phyloP scores from a whole-genome alignment of 345 rosid species.

The Salix viminalis region DNA sequence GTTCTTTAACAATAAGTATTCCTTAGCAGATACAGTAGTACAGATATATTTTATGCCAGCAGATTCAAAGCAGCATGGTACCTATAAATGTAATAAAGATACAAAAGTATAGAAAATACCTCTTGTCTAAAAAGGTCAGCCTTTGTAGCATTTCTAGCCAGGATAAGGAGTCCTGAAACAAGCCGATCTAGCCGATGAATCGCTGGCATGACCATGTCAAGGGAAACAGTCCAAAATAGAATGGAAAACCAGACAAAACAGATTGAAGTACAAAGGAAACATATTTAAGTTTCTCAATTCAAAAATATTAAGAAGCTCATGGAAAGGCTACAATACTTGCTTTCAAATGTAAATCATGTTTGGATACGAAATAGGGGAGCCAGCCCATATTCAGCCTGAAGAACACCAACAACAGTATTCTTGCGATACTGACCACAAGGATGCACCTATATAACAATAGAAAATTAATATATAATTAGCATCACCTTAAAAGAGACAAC shows the following conservation, averaged over 20 bases:
- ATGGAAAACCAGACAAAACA: background rate
- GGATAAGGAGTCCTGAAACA: constrained; percentile 86
- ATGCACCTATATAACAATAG: constrained; percentile 55
- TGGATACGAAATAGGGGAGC: constrained; percentile 87
- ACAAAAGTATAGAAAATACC: constrained; percentile 31
- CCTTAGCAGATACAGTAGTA: background rate
- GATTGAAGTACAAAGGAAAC: background rate
- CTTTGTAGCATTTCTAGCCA: constrained; percentile 75
- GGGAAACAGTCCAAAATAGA: constrained; percentile 20
- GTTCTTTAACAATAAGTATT: background rate
- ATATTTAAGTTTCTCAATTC: background rate
- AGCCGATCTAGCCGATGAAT: constrained; percentile 82
- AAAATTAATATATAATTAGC: background rate
- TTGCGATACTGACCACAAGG: constrained; percentile 96
- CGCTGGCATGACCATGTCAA: constrained; percentile 47
- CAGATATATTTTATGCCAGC: background rate
- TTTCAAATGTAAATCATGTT: background rate
- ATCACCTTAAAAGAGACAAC: background rate
- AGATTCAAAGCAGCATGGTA: background rate
- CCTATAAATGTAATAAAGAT: background rate
- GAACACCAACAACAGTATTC: constrained; percentile 93
- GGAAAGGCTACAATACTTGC: constrained; percentile 1
- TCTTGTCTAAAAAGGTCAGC: constrained; percentile 86
- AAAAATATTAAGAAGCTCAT: background rate
- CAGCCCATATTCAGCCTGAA: constrained; percentile 77